phyloP scores from a whole-genome alignment of 2,329 filamentous ascomycete species.

The Sclerotinia subarctica region DNA sequence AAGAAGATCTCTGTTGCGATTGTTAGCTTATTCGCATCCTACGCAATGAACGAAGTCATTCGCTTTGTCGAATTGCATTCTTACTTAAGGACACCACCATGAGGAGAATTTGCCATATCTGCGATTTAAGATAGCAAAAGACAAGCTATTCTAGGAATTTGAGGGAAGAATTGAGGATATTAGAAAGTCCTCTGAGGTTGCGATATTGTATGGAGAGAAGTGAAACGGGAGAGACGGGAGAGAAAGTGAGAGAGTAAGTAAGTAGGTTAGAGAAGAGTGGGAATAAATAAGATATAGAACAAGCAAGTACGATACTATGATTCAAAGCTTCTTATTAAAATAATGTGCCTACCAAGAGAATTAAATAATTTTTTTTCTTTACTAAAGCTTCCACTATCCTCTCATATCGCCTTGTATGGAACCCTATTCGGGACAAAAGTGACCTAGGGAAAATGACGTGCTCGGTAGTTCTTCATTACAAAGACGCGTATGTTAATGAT shows the following conservation, averaged over 20 bases:
- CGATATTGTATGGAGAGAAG: not conserved
- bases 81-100: constrained; percentile 88
- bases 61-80: constrained; percentile 11
- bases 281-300: not conserved
- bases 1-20: constrained; percentile 64
- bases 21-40: constrained; percentile 5
- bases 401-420: constrained; percentile 8
- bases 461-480: constrained; percentile 8
- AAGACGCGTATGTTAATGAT: constrained; percentile 14
- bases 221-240: not conserved
- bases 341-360: constrained; percentile 6
- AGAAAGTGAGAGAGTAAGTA: constrained; percentile 16
- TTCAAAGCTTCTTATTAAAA: not conserved
- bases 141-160: not conserved
- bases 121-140: not conserved
- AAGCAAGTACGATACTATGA: not conserved
- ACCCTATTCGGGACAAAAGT: constrained; percentile 6
- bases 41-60: not conserved
- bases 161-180: constrained; percentile 12
- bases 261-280: not conserved
- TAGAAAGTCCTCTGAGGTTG: not conserved
- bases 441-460: constrained; percentile 20
- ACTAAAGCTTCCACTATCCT: constrained; percentile 2
- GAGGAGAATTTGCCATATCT: constrained; percentile 67
- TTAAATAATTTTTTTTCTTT: constrained; percentile 10